phyloP scores from a whole-genome alignment of 1,284 basidiomycete genomes.

The Ustilago xerochloae region DNA sequence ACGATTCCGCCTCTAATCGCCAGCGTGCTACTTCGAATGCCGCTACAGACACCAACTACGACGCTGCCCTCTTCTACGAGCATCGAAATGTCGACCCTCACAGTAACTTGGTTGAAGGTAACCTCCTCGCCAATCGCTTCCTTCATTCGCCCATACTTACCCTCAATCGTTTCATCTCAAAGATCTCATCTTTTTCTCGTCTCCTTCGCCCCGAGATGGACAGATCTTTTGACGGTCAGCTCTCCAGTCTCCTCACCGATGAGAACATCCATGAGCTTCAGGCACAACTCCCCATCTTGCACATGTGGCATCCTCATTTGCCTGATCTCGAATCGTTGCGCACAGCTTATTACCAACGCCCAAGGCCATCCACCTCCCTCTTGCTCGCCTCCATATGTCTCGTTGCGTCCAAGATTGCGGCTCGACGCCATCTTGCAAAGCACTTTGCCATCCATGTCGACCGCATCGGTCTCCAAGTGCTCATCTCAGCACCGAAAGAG shows the following conservation, averaged over 20 bases:
- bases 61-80: slow-evolving; percentile 25
- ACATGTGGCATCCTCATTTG: slow-evolving; percentile 39
- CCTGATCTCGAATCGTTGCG: slow-evolving; percentile 10
- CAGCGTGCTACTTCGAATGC: too few relatives aligned
- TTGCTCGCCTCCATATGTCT: slow-evolving; percentile 25
- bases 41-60: slow-evolving; percentile 1
- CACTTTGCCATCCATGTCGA: slow-evolving; percentile 28
- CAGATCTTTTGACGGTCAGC: slow-evolving; percentile 14
- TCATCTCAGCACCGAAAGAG: slow-evolving; percentile 29
- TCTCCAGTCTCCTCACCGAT: slow-evolving; percentile 18
- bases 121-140: slow-evolving; percentile 6
- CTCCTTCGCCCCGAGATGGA: slow-evolving; percentile 19
- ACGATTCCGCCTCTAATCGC: background rate
- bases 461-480: slow-evolving; percentile 31
- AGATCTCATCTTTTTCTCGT: slow-evolving; percentile 17
- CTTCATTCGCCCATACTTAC: slow-evolving; percentile 14
- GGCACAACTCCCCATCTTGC: slow-evolving; percentile 5
- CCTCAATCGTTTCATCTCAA: slow-evolving; percentile 32
- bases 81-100: background rate
- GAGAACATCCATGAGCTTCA: slow-evolving; percentile 23
- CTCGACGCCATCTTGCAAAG: slow-evolving; percentile 8
- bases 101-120: background rate
- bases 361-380: slow-evolving; percentile 20
- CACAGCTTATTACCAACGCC: background rate
- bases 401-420: slow-evolving; percentile 27